Base-by-base conservation (phyloP, 1,284 basidiomycete genomes). In the Sanghuangporus baumii region DNA sequence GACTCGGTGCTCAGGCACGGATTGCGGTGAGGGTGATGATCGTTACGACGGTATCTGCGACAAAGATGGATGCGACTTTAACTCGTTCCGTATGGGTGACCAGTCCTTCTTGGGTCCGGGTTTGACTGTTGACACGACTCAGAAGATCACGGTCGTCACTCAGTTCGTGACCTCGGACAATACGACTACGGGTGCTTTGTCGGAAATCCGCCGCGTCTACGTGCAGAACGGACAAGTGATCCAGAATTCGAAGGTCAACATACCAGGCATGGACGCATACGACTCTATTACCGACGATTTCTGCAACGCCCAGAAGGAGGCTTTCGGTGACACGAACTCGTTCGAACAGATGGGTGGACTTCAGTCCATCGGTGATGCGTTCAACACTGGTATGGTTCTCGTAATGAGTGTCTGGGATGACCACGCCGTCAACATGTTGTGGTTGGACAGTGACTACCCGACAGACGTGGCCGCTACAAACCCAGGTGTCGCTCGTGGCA, bases 1-100 rank as follows among this genome's bases (percentile, higher is more conserved):
- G 67, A 74, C 74, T 16, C 71, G 71, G 59, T 81, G 80, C 74
- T 65, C 71, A 6, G 77, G 77, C 47, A 71, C 69, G 54, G 72
- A 74, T 56, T 81, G 79, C 67, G 75, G 74, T 65, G 72, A 72
- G 64, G 71, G 69, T 58, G 70, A 70, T 68, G 65, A 73, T 65
- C 74, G 78, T 59, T 78, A 79, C 71, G 71, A 68, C 66, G 76
- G 77, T 58, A 69, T 79, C 62, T 82, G 81, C 71, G 80, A 82
- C 72, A 75, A 76, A 68, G 78, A 80, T 66, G 81, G 81, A 57
- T 82, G 81, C 72, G 81, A 83, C 68, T 82, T 81, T 77, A 83
- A 82, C 78, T 78, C 80, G 48, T 83, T 70, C 74, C 79, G 81
- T 66, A 77, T 80, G 76, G 82, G 82, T 50, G 71, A 78, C 73